Percentiles rank a stretch among this genome's conserved stretches.
Evolutionary conservation across 106 monocot genomes (phyloP).

Genomic region (Triglochin maritima): DNA sequence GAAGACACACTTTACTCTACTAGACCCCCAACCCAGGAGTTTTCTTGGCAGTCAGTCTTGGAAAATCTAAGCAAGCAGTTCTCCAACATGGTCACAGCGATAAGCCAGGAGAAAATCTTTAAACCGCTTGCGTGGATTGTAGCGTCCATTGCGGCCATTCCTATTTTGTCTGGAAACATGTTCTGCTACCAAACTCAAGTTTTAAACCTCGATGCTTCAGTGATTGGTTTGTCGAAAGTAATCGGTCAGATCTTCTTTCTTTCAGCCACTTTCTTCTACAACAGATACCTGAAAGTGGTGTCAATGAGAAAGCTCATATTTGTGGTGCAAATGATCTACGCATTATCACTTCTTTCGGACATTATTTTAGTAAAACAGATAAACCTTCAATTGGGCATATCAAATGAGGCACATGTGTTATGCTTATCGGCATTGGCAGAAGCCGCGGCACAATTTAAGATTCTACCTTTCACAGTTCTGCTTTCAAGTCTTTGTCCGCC

Average conservation of each 20-base stretch:
- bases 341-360: conserved; percentile 59
- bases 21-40: conserved; percentile 4
- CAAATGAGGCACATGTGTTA: conserved; percentile 60
- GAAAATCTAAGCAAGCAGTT: conserved; percentile 48
- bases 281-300: conserved; percentile 33
- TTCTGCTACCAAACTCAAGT: conserved; percentile 78
- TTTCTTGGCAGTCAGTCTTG: conserved; percentile 16
- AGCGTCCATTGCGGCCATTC: conserved; percentile 55
- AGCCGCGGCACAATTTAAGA: conserved; percentile 77
- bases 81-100: conserved; percentile 29
- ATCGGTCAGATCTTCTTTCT: conserved; percentile 64
- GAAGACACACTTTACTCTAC: conserved; percentile 22
- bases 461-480: conserved; percentile 63
- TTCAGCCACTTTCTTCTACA: conserved; percentile 43
- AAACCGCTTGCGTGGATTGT: conserved; percentile 62
- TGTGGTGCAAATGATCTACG: conserved; percentile 49
- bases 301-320: conserved; percentile 49
- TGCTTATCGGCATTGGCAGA: conserved; percentile 70
- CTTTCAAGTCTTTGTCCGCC: conserved; percentile 51
- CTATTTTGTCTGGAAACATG: conserved; percentile 65
- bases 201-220: conserved; percentile 47
- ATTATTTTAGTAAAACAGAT: conserved; percentile 65
- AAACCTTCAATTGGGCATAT: conserved; percentile 55
- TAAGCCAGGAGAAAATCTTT: conserved; percentile 34
- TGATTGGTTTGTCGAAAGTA: conserved; percentile 84